Base-by-base conservation (phyloP, 2,329 filamentous ascomycete species). In the Talaromyces sp. region DNA sequence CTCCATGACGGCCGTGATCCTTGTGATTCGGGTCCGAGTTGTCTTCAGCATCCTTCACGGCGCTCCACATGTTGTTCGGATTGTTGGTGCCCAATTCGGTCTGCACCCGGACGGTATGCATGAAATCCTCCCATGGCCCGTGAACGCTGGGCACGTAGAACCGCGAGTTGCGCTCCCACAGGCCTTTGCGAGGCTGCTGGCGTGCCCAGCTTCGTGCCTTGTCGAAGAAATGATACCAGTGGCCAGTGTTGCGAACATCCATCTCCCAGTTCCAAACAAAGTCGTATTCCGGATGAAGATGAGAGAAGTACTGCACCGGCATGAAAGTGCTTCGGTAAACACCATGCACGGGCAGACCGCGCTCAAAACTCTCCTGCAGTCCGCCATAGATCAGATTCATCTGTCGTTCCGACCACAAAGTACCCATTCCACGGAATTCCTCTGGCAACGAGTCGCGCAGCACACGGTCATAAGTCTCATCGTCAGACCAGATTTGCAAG, bases 311-410 rank as follows among this genome's bases (percentile, higher is more conserved):
- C 70, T 97, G 92, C 79, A 97, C 87, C 0, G 92, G 91, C 91
- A 97, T 96, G 68, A 92, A 91, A 10, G 94, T 85, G 58, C 91
- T 92, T 57, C 94, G 89, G 76, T 97, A 97, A 9, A 95, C 91
- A 19, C 92, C 92, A 72, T 97, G 92, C 0, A 96, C 86, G 1
- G 90, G 89, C 59, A 95, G 81, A 56, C 89, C 84, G 60, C 82
- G 81, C 65, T 83, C 81, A 74, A 87, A 92, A 52, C 89, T 85
- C 64, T 95, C 91, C 69, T 91, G 88, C 27, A 96, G 87, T 54
- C 89, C 91, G 57, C 94, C 89, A 75, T 97, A 99, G 67, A 96
- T 83, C 61, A 92, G 85, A 57, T 88, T 82, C 92, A 97, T 97
- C 75, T 97, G 92, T 26, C 89, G 88, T 74, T 96, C 92, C 0